phyloP scores from a whole-genome alignment of 106 monocot genomes.

The Iris macrosiphon region DNA sequence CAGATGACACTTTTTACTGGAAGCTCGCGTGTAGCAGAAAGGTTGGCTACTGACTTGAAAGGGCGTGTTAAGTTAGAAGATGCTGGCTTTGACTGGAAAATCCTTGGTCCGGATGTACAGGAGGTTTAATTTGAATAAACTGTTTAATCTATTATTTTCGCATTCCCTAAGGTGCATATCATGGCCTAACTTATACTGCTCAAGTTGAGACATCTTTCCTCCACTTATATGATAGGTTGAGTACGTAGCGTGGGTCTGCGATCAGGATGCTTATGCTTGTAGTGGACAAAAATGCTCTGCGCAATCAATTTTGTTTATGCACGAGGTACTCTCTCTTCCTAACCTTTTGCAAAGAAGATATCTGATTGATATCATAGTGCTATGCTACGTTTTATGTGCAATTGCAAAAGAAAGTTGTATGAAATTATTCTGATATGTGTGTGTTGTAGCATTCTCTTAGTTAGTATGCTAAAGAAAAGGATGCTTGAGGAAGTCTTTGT shows the following conservation, averaged over 20 bases:
- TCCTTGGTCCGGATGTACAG: constrained; percentile 96
- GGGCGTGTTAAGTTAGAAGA: constrained; percentile 91
- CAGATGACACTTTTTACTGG: constrained; percentile 94
- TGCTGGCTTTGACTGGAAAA: constrained; percentile 99
- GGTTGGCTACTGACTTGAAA: constrained; percentile 71
- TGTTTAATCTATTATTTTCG: background rate
- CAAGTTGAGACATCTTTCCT: background rate
- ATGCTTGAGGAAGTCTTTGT: too few relatives aligned
- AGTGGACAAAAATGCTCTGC: constrained; percentile 98
- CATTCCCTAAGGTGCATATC: background rate
- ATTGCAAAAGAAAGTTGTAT: too few relatives aligned
- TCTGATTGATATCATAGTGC: too few relatives aligned
- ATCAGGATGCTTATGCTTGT: constrained; percentile 99
- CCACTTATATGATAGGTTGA: constrained; percentile 52
- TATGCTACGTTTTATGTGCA: too few relatives aligned
- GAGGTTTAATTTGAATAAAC: constrained; percentile 44
- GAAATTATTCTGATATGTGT: too few relatives aligned
- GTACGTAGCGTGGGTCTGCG: constrained; percentile 97
- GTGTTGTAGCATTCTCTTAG: too few relatives aligned
- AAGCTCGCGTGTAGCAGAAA: constrained; percentile 90
- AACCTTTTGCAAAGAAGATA: background rate
- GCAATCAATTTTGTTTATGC: constrained; percentile 92
- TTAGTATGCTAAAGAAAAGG: too few relatives aligned
- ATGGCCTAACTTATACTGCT: background rate
- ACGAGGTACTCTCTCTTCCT: constrained; percentile 70